Evolutionary conservation across 257 asterid species (phyloP).

Genomic region (Solanum bukasovii): DNA sequence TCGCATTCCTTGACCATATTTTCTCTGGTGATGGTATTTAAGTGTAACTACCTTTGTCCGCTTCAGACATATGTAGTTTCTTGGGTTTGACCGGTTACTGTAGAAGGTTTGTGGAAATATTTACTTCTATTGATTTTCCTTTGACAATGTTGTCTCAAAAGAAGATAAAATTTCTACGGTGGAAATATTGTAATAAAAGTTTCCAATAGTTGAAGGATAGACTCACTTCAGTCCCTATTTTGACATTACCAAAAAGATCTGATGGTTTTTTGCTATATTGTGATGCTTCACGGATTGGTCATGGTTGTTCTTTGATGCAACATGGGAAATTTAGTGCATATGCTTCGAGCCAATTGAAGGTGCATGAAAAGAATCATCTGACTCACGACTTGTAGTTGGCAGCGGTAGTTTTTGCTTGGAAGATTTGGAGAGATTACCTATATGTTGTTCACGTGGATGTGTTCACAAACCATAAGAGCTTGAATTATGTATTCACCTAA

Average conservation of each 20-base stretch:
- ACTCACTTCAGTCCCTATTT: background rate
- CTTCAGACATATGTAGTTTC: background rate
- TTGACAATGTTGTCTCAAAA: background rate
- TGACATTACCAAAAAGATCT: background rate
- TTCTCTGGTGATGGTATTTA: too few relatives aligned
- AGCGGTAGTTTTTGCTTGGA: background rate
- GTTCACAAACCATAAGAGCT: background rate
- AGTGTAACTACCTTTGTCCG: background rate
- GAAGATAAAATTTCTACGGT: background rate
- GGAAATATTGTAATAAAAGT: background rate
- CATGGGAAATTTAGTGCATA: background rate
- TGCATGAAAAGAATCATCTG: background rate
- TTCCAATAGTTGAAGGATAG: too few relatives aligned
- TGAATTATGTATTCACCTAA: too few relatives aligned
- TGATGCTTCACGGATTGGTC: background rate
- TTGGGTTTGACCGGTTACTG: background rate
- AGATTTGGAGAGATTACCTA: background rate
- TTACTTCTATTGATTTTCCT: too few relatives aligned
- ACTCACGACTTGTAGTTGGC: background rate
- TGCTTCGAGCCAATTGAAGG: too few relatives aligned
- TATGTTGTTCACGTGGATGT: background rate
- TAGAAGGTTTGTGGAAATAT: background rate
- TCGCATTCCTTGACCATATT: background rate
- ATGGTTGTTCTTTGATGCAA: background rate
- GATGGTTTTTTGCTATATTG: background rate